Evolutionary conservation across 2,329 filamentous ascomycete species (phyloP), one percentile per base, ranked within the genome.

Genomic region (Chrysoporthe cubensis): DNA sequence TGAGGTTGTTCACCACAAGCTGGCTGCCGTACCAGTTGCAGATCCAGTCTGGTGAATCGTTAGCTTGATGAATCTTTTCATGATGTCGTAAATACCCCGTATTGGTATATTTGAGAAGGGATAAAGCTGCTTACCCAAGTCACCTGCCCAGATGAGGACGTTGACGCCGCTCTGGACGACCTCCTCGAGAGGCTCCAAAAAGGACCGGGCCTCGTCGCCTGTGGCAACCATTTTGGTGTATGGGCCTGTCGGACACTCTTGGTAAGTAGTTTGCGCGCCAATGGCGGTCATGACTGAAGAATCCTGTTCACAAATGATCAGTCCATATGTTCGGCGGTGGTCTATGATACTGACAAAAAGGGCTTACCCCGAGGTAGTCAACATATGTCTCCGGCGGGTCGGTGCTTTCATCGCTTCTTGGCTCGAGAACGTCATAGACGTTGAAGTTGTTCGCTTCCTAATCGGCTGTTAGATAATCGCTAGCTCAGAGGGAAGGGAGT

Each of bases 1-100:
- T 75, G 34, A 88, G 76, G 0, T 78, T 77, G 44, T 87, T 78
- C 1, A 83, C 81, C 1, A 81, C 81, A 13, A 75, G 78, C 6
- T 83, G 77, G 43, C 79, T 81, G n/a, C 86, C 86, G 42, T 83
- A 76, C 82, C 85, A 87, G 75, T 88, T 88, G 72, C 85, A 88
- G 64, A 87, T 85, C 76, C 81, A 87, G 71, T 88, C 86, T 73
- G 69, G n/a, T 64, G 54, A 56, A 59, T 2, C 14, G 62, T 67
- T 71, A 72, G 62, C 71, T 1, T 34, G 14, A 4, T 13, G 37
- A 40, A 9, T 8, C 21, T 16, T 34, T 3, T 8, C 32, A 43
- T 7, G 18, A 13, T 13, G 34, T n/a, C 32, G 32, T 26, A 37
- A 37, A 18, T 2, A 57, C 11, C 13, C 42, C 14, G 40, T 44